Base-by-base conservation (phyloP, 2,329 filamentous ascomycete species). In the Cercospora sp. region DNA sequence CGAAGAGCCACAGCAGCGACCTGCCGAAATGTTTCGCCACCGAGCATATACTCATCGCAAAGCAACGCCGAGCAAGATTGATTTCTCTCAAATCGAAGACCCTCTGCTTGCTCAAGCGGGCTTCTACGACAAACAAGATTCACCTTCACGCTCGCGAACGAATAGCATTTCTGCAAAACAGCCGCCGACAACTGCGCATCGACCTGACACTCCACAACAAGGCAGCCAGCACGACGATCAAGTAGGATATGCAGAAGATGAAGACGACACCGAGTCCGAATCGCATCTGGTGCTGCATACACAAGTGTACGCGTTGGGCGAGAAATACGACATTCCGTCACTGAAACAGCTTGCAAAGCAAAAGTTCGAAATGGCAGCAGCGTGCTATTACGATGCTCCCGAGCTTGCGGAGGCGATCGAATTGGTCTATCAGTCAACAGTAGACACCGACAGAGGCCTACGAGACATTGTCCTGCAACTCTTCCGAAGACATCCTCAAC, bases 271-370 rank as follows among this genome's bases (percentile, higher is more conserved):
- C 48, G 79, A 80, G 58, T 73, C 75, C 12, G 78, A 81, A 68
- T 78, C 81, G 5, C 78, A 83, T 72, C 77, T 84, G 5, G 70
- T 84, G 59, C 78, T 80, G 16, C 83, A 85, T 71, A 80, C 82
- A 13, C 80, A 81, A 63, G 80, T 85, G 45, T 85, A 85, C 72
- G 82, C 82, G 36, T 79, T 84, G 26, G 83, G 82, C 9, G 83
- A 84, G 73, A 84, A 84, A 77, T 85, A 84, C 73, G 82, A 81
- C 69, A 83, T 85, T 61, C 75, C 79, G 28, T 79, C 81, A 33
- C 75, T 85, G 48, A 85, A 85, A 74, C 72, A 77, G 8, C 77
- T 85, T 30, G 80, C 83, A 42, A 77, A 77, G 65, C 77, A 74
- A 59, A 85, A 84, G 71, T 84, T 84, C 71, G 79, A 82, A 48